Percentiles rank a stretch among this genome's conserved stretches.
These are phyloP conservation scores for Dichotomocladium elegans DNA, from an alignment of 371 early-diverging fungal species.

Conservation along the genomic window DNA sequence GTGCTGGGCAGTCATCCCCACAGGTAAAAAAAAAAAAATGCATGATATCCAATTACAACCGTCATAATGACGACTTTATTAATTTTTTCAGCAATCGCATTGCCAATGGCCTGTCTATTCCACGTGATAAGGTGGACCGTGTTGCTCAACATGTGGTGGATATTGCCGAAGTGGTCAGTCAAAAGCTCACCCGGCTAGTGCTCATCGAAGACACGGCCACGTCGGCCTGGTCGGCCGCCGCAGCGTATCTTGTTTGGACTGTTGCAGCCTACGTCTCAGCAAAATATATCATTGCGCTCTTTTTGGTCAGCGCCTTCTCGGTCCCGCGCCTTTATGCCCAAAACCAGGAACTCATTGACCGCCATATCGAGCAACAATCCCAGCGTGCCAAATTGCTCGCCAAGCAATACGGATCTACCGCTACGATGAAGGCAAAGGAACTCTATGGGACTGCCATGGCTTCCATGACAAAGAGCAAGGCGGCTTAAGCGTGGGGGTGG, in stretches of 20 bases:
- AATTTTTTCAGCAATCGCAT: slow-evolving; percentile 12
- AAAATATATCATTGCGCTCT: slow-evolving; percentile 45
- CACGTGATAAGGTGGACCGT: slow-evolving; percentile 36
- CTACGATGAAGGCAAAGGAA: slow-evolving; percentile 23
- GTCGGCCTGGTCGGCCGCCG: slow-evolving; percentile 38
- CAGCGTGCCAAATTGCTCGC: slow-evolving; percentile 25
- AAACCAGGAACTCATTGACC: slow-evolving; percentile 48
- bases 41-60: too few relatives aligned
- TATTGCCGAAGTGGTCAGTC: slow-evolving; percentile 40
- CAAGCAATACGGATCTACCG: slow-evolving; percentile 32
- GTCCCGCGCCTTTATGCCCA: slow-evolving; percentile 51
- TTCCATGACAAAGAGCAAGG: slow-evolving; percentile 10
- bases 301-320: slow-evolving; percentile 42
- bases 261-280: slow-evolving; percentile 52
- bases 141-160: slow-evolving; percentile 35
- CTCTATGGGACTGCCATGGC: slow-evolving; percentile 13
- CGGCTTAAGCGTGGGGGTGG: background rate
- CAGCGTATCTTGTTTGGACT: slow-evolving; percentile 52
- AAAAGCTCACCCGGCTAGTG: slow-evolving; percentile 45
- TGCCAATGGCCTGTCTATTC: too few relatives aligned
- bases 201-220: slow-evolving; percentile 52
- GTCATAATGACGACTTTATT: background rate
- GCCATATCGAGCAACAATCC: slow-evolving; percentile 38
- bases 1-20: slow-evolving; percentile 49
- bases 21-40: too few relatives aligned